phyloP scores from a whole-genome alignment of 352 stramenopile species.

The Pythium volutum region DNA sequence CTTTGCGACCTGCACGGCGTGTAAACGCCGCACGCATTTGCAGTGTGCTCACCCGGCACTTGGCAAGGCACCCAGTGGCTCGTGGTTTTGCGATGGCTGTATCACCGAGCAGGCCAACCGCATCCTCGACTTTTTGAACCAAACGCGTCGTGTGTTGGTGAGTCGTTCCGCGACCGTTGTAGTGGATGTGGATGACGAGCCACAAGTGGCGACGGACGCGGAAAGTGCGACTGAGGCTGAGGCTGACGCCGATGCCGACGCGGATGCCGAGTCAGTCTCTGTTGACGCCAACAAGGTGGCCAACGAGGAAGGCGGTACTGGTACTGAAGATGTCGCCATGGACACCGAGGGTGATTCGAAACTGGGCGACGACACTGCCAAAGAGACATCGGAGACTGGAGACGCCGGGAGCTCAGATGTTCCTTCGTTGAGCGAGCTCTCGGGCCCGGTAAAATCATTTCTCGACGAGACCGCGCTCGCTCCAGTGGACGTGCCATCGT shows the following conservation, averaged over 20 bases:
- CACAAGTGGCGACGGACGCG: conserved; percentile 8
- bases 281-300: neutral
- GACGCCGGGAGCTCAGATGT: neutral
- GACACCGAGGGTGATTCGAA: conserved; percentile 1
- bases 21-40: conserved; percentile 56
- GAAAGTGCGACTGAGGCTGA: conserved; percentile 14
- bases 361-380: neutral
- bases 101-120: conserved; percentile 40
- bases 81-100: conserved; percentile 25
- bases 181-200: conserved; percentile 7
- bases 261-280: neutral
- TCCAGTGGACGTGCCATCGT: neutral
- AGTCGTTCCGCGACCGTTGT: neutral
- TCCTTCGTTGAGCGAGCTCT: conserved; percentile 2
- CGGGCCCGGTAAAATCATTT: neutral
- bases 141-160: conserved; percentile 45
- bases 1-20: conserved; percentile 49
- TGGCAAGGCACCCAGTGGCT: conserved; percentile 41
- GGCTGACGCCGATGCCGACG: conserved; percentile 8
- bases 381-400: neutral
- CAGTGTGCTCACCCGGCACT: conserved; percentile 42
- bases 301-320: neutral
- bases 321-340: conserved; percentile 5
- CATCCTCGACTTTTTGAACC: conserved; percentile 66
- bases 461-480: neutral